These are phyloP conservation scores for Mucor racemosus DNA, from an alignment of 371 early-diverging fungal species.

Conservation along the genomic window DNA sequence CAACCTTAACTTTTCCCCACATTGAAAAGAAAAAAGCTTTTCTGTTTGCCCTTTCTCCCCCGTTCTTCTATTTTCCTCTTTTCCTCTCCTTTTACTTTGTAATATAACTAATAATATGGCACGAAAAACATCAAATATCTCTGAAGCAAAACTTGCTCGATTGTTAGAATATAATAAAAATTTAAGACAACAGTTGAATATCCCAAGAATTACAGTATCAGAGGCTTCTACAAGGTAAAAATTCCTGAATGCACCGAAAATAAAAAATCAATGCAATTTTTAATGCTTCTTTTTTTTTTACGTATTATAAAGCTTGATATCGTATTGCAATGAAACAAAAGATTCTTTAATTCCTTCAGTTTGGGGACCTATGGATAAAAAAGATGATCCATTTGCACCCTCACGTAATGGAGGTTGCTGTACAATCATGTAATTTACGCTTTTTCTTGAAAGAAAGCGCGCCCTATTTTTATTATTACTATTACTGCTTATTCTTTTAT, in stretches of 20 bases:
- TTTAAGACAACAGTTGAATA: slow-evolving; percentile 78
- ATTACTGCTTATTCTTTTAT: background rate
- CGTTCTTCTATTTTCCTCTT: background rate
- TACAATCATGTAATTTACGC: slow-evolving; percentile 31
- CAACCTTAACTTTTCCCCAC: slow-evolving; percentile 1
- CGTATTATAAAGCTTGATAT: slow-evolving; percentile 46
- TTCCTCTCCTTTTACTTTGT: background rate
- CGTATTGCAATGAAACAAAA: slow-evolving; percentile 54
- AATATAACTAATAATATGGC: slow-evolving; percentile 12
- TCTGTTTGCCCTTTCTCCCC: background rate
- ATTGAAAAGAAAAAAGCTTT: background rate
- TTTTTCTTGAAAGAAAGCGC: background rate
- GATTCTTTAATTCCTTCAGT: slow-evolving; percentile 79
- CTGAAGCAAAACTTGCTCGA: slow-evolving; percentile 75
- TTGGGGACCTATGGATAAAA: slow-evolving; percentile 76
- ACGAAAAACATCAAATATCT: slow-evolving; percentile 39
- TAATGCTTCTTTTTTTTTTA: background rate
- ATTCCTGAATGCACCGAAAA: slow-evolving; percentile 8
- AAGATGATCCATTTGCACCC: slow-evolving; percentile 80
- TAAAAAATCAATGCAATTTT: slow-evolving; percentile 19
- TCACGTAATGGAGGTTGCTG: slow-evolving; percentile 30
- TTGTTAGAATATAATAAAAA: slow-evolving; percentile 78
- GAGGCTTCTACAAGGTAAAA: slow-evolving; percentile 60
- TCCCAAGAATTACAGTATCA: slow-evolving; percentile 79
- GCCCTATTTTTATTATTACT: background rate